These are phyloP conservation scores for Limnomonas spitsbergensis DNA, from an alignment of 139 green algal species.

Conservation along the genomic window DNA sequence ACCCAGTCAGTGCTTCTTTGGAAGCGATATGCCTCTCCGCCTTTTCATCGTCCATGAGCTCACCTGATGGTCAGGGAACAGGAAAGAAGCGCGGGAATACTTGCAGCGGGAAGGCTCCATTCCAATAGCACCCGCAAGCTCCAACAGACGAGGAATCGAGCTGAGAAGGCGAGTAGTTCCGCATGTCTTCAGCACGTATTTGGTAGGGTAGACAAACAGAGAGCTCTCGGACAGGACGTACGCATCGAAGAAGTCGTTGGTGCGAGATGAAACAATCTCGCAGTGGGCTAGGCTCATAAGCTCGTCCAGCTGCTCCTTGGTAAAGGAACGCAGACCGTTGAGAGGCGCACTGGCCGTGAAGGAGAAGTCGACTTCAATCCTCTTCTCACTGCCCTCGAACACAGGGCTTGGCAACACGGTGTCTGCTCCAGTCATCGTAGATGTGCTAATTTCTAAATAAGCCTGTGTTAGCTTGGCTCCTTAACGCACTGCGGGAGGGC, in stretches of 20 bases:
- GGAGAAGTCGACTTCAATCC: slow-evolving; percentile 85
- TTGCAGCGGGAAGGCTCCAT: slow-evolving; percentile 66
- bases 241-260: slow-evolving; percentile 82
- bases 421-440: slow-evolving; percentile 1
- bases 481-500: slow-evolving; percentile 9
- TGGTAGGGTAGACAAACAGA: slow-evolving; percentile 92
- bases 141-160: slow-evolving; percentile 73
- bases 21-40: too few species aligned
- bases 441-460: not conserved
- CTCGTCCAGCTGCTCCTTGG: slow-evolving; percentile 67
- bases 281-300: slow-evolving; percentile 80
- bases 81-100: slow-evolving; percentile 89
- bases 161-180: slow-evolving; percentile 90
- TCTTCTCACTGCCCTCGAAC: slow-evolving; percentile 95
- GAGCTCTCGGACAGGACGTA: slow-evolving; percentile 96
- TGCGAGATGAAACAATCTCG: slow-evolving; percentile 84
- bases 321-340: slow-evolving; percentile 66
- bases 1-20: too few species aligned
- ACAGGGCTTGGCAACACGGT: slow-evolving; percentile 48
- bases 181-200: slow-evolving; percentile 96
- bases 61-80: slow-evolving; percentile 92
- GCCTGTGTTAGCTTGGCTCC: slow-evolving; percentile 14
- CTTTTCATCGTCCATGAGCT: too few species aligned
- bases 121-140: slow-evolving; percentile 60
- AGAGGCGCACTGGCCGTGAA: slow-evolving; percentile 27